These are phyloP conservation scores for Pontederia crassipes DNA, from an alignment of 176 grass and related monocot genomes.

Conservation along the genomic window DNA sequence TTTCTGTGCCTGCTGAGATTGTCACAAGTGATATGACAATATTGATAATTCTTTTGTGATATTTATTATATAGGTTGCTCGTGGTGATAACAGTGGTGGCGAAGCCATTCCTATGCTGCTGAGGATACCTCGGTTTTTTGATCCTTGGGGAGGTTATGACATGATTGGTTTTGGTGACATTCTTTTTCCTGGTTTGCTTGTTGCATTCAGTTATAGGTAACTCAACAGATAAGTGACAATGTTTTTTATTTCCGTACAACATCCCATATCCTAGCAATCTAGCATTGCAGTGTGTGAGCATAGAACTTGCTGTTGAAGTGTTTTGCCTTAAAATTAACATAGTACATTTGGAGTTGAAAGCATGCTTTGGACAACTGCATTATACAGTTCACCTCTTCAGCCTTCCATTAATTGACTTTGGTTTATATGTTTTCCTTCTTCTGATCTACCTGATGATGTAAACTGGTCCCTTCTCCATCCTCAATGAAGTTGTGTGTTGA, in stretches of 20 bases:
- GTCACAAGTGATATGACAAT: not conserved
- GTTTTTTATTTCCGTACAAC: conserved; percentile 2
- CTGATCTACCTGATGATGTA: no score
- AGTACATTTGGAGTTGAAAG: no score
- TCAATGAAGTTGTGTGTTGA: no score
- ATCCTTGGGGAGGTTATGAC: conserved; percentile 98
- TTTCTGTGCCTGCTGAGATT: not conserved
- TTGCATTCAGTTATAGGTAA: conserved; percentile 90
- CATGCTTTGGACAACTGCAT: no score
- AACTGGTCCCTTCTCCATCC: no score
- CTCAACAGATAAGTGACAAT: conserved; percentile 7
- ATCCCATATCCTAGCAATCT: not conserved
- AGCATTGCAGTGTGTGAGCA: not conserved
- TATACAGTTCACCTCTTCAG: no score
- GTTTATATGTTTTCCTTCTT: no score
- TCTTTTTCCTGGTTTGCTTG: conserved; percentile 90
- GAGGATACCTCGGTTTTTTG: conserved; percentile 88
- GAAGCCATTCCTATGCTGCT: conserved; percentile 97
- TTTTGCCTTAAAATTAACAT: no score
- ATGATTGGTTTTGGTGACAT: conserved; percentile 99
- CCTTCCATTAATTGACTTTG: no score
- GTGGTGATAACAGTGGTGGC: conserved; percentile 63
- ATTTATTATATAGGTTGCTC: conserved; percentile 54
- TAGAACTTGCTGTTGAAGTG: not conserved
- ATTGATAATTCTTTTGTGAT: not conserved